Evolutionary conservation across 2,329 filamentous ascomycete genomes (phyloP), one percentile per base, ranked within the genome.

Genomic region (Exutisphaerella laricina): DNA sequence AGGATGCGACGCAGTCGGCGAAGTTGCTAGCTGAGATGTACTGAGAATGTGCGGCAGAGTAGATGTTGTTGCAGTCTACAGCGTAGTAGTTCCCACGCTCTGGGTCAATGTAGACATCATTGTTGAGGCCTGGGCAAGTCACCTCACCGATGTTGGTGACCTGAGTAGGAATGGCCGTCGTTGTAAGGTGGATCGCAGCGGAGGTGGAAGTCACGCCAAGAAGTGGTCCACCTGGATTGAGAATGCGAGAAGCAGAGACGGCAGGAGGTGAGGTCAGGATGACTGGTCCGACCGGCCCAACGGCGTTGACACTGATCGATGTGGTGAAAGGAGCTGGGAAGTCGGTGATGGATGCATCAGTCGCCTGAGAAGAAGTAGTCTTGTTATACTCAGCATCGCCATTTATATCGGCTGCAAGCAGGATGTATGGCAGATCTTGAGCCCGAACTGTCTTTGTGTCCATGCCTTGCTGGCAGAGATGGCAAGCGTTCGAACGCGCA

Each of bases 381-480:
- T 30, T 30, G 14, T 37, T 38, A 13, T 45, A 29, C 17, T 47
- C 30, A 9, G 44, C 43, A n/a, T 50, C 40, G 6, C 45, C 51
- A 17, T 50, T 46, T 7, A 46, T 43, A 17, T 54, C 49, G 10
- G 46, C 51, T 20, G 48, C 46, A 9, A 54, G 33, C 9, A 54
- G 28, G 8, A 50, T 43, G 28, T 52, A 52, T 13, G 45, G 37
- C 14, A 54, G 35, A 28, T 32, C 26, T 9, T 37, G 18, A n/a
- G n/a, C n/a, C n/a, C n/a, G n/a, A 21, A 39, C 33, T 3, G 31
- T 32, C 13, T 23, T 41, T 23, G 35, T 33, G 14, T 56, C 41
- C 14, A 57, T 39, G 13, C 44, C 53, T 31, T 53, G 49, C 14
- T 51, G 48, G 40, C 56, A 58, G 9, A 55, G 41, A 23, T 51